Percentiles rank a stretch among this genome's conserved stretches.
Conservation (phyloP, 768 basidiomycete genomes). For the Russula dissimulans region DNA sequence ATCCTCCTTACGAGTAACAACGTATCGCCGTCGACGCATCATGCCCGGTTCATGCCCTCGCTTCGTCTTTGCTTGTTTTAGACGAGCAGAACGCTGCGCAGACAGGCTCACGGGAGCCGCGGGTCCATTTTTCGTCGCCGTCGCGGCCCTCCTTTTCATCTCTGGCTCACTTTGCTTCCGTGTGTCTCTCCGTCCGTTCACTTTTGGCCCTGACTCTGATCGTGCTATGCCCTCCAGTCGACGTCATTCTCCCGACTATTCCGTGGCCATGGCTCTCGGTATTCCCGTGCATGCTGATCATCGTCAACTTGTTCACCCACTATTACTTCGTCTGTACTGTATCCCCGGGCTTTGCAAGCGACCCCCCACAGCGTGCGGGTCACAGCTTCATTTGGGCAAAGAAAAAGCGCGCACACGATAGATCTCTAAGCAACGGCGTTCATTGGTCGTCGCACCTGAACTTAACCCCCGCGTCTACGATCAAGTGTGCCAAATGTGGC, state of each 20-base stretch:
- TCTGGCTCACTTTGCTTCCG: conserved; percentile 72
- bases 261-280: conserved; percentile 48
- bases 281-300: conserved; percentile 67
- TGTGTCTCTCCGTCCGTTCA: conserved; percentile 32
- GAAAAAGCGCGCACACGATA: conserved; percentile 25
- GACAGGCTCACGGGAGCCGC: conserved; percentile 83
- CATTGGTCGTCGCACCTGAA: conserved; percentile 42
- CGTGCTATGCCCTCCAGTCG: conserved; percentile 43
- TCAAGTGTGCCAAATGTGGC: conserved; percentile 17
- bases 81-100: conserved; percentile 57
- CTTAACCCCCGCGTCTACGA: conserved; percentile 39
- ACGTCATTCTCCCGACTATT: conserved; percentile 63
- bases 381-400: conserved; percentile 51
- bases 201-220: not conserved
- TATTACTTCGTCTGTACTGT: conserved; percentile 83
- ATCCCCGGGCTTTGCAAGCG: conserved; percentile 70
- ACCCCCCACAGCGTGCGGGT: conserved; percentile 36
- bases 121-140: conserved; percentile 79
- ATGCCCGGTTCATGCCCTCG: conserved; percentile 10
- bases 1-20: not conserved
- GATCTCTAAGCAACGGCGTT: conserved; percentile 33
- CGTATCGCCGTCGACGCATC: not conserved
- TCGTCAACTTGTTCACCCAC: conserved; percentile 66
- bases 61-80: conserved; percentile 51
- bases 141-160: conserved; percentile 68